Evolutionary conservation across 208 protist genomes (phyloP), one percentile per base, ranked within the genome.

Genomic region (Trypanosoma mega): DNA sequence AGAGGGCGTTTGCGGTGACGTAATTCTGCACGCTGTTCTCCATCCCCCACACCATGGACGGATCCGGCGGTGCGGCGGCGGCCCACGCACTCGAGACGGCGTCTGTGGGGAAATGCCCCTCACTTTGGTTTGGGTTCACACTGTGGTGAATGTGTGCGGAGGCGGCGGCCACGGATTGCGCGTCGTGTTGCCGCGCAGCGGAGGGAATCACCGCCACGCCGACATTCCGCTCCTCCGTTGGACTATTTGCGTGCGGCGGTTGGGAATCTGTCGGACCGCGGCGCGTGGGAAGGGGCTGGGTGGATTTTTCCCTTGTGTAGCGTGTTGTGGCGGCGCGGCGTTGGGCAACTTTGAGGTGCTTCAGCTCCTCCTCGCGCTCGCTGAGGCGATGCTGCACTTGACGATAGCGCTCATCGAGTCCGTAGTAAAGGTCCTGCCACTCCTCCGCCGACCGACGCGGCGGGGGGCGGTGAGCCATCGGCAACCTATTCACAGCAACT

Each of bases 31-130:
- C 54, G 53, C 77, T 88, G 48, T 76, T 80, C 54, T 96, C 90
- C 31, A 80, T 81, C 9, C 90, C 90, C 87, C 90, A 96, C 36
- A 96, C 76, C 82, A 96, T 87, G 1, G 80, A 70, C 0, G 87
- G 90, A 58, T 96, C 90, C 1, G 90, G 90, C 31, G 85, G 72
- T 21, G 67, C 53, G 27, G 71, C 36, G 18, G 44, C 69, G 44
- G 65, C 23, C 68, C 72, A 83, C 63, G 82, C 41, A 72, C 61
- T 45, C 60, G 58, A 18, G 61, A 50, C 34, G 6, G 34, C 6
- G 6, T 6, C 34, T 12, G 34, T n/a, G n/a, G n/a, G n/a, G n/a
- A n/a, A n/a, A n/a, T n/a, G n/a, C n/a, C n/a, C n/a, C n/a, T n/a
- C n/a, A n/a, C n/a, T n/a, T n/a, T n/a, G n/a, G n/a, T n/a, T n/a